These are phyloP conservation scores for Euclidium syriacum DNA, from an alignment of 345 rosid species.

Conservation along the genomic window DNA sequence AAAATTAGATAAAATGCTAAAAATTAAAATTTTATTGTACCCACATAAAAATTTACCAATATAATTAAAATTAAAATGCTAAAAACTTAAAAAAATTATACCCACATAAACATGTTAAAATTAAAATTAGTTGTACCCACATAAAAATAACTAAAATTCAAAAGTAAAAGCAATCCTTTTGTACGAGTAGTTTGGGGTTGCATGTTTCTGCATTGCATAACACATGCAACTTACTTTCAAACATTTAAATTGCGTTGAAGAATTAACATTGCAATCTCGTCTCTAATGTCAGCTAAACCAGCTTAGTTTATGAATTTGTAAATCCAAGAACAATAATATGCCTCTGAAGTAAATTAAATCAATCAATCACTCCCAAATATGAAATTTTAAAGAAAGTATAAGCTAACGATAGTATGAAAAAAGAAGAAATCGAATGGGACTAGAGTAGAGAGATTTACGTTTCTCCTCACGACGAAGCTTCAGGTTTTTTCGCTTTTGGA, in stretches of 20 bases:
- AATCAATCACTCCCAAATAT: neutral
- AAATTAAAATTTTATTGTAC: too few species aligned
- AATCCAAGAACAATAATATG: neutral
- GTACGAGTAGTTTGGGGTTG: conserved; percentile 56
- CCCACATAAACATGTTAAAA: too few species aligned
- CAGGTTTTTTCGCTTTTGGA: conserved; percentile 48
- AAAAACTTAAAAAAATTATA: too few species aligned
- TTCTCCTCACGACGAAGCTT: conserved; percentile 64
- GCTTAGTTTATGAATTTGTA: neutral
- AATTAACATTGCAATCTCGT: neutral
- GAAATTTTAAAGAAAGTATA: neutral
- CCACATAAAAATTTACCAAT: too few species aligned
- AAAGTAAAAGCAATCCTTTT: too few species aligned
- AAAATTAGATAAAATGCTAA: too few species aligned
- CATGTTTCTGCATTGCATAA: conserved; percentile 48
- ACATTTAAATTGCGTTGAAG: neutral
- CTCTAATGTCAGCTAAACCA: neutral
- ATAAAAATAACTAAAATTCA: too few species aligned
- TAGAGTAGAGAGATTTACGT: conserved; percentile 41
- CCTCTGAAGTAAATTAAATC: neutral
- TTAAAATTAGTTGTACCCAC: too few species aligned
- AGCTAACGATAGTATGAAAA: conserved; percentile 8
- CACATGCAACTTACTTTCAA: conserved; percentile 8
- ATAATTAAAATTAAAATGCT: too few species aligned
- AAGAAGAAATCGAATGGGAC: neutral